These are phyloP conservation scores for Trichoderma cornu-damae DNA, from an alignment of 2,329 filamentous ascomycete species.

Conservation along the genomic window DNA sequence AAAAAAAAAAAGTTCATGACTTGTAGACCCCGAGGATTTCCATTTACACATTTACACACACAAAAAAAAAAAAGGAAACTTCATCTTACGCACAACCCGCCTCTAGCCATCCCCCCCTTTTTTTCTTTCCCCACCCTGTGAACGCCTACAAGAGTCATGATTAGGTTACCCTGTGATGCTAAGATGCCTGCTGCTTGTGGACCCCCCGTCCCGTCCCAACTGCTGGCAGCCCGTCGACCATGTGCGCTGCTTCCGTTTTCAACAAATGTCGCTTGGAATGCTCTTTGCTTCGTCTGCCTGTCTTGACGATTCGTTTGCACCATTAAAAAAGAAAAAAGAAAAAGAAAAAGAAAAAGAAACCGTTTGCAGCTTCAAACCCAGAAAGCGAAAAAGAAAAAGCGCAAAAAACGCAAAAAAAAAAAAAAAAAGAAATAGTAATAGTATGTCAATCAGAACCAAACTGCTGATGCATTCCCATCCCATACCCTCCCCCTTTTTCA, in stretches of 20 bases:
- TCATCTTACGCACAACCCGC: conserved; percentile 3
- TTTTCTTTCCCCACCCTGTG: neutral
- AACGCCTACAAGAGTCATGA: conserved; percentile 13
- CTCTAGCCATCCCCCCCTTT: too few relatives aligned
- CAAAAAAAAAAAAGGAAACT: neutral
- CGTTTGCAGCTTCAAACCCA: neutral
- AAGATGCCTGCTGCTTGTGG: too few relatives aligned
- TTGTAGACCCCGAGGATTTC: neutral
- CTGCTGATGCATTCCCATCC: neutral
- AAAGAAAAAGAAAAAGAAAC: neutral
- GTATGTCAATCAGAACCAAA: neutral
- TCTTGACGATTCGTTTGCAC: neutral
- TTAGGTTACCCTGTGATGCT: conserved; percentile 4
- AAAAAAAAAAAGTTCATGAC: neutral
- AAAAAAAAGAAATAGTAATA: neutral
- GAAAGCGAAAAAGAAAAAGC: neutral
- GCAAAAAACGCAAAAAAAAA: neutral
- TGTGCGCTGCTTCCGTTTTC: neutral
- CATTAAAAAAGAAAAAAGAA: neutral
- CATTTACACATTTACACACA: too few relatives aligned
- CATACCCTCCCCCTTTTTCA: conserved; percentile 26
- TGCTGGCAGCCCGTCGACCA: neutral
- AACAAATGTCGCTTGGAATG: conserved; percentile 2
- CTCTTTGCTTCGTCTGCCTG: neutral
- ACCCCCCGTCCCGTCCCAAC: neutral